These are phyloP conservation scores for Suillus decipiens DNA, from an alignment of 768 basidiomycete species.

Conservation along the genomic window DNA sequence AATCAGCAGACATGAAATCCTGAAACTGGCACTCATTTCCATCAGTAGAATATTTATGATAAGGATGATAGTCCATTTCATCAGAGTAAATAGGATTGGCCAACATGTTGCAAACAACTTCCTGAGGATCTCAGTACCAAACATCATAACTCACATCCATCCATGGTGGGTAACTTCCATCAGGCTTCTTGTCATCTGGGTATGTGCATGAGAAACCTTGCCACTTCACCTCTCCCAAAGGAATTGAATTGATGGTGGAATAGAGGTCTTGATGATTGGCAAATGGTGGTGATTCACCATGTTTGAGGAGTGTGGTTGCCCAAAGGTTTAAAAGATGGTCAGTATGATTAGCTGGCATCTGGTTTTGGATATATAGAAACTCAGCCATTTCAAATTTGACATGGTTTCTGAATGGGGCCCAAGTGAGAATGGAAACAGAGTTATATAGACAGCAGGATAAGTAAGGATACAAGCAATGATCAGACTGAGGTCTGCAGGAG, in stretches of 20 bases:
- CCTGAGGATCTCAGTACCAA: slow-evolving; percentile 26
- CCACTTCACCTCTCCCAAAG: slow-evolving; percentile 32
- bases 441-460: too few relatives aligned
- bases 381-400: slow-evolving; percentile 35
- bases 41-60: slow-evolving; percentile 12
- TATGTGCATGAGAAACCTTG: slow-evolving; percentile 23
- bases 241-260: slow-evolving; percentile 26
- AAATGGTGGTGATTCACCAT: slow-evolving; percentile 27
- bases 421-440: too few relatives aligned
- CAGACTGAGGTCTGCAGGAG: too few relatives aligned
- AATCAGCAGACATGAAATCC: slow-evolving; percentile 17
- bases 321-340: slow-evolving; percentile 27
- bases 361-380: slow-evolving; percentile 25
- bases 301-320: slow-evolving; percentile 22
- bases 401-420: too few relatives aligned
- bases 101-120: slow-evolving; percentile 22
- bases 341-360: slow-evolving; percentile 25
- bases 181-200: slow-evolving; percentile 17
- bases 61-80: slow-evolving; percentile 23
- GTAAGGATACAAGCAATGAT: too few relatives aligned
- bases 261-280: slow-evolving; percentile 22
- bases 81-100: slow-evolving; percentile 22
- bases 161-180: slow-evolving; percentile 23
- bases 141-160: slow-evolving; percentile 29
- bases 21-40: slow-evolving; percentile 1